Base-by-base conservation (phyloP, 345 rosid species). In the Brassica cretica region DNA sequence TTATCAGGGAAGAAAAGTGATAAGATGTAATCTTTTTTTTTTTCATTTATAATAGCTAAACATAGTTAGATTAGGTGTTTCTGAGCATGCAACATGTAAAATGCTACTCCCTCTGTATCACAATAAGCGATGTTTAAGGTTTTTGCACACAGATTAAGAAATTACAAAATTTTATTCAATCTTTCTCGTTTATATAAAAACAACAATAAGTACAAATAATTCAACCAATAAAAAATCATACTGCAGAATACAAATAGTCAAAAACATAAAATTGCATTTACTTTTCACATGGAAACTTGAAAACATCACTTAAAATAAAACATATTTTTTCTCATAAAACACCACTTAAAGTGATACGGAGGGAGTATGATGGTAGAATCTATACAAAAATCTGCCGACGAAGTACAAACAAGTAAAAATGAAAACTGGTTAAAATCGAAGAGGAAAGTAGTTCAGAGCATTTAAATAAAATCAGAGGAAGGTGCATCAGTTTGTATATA, bases 391-490 rank as follows among this genome's bases (percentile, higher is more conserved):
- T n/a, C 18, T 65, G 46, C 75, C 65, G 44, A 64, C 69, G 18
- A 64, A 67, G 70, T 73, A 41, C 63, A 72, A 75, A 84, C 82
- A 49, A 14, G 7, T 12, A 49, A 5, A 14, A 4, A 46, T 46
- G 53, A 14, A 46, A 46, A 14, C 16, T 74, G 37, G 72, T 70
- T 78, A 75, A 77, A 63, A 72, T 60, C 41, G 29, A 53, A 74
- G 75, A 63, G 78, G 70, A 82, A 73, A 93, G 94, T 92, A 67
- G 97, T 84, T 91, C 85, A 70, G 72, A 81, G 93, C 92, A 90
- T 85, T 74, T 56, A 80, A 74, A 68, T 68, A 88, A 86, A 84
- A 75, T 66, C 76, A 53, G 72, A 78, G 53, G 82, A 70, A 82
- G 68, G 62, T 80, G 75, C 41, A 55, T 69, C 8, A 70, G 41